Evolutionary conservation across 352 stramenopile species (phyloP).

Genomic region (Plasmopara viticola): DNA sequence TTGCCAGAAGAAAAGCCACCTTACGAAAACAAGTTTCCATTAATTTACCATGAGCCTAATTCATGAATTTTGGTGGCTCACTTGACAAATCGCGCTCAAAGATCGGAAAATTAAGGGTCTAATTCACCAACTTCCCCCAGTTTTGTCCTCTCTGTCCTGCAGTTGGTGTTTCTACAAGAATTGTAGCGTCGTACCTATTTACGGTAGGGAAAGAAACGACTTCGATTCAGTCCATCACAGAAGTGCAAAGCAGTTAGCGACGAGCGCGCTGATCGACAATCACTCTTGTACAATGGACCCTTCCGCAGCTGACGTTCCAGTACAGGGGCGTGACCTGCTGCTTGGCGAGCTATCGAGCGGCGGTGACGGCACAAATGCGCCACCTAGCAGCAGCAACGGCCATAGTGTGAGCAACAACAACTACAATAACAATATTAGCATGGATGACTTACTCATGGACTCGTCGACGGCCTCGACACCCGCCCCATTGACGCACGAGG

Average conservation of each 20-base stretch:
- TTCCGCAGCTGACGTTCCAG: conserved; percentile 13
- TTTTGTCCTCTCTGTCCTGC: neutral
- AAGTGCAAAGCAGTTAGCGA: conserved; percentile 6
- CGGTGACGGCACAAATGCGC: neutral
- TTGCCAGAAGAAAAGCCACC: no score
- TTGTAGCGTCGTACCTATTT: conserved; percentile 30
- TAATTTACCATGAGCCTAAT: no score
- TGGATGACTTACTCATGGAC: conserved; percentile 38
- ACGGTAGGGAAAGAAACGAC: conserved; percentile 16
- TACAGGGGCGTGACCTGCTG: conserved; percentile 39
- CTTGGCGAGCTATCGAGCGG: conserved; percentile 28
- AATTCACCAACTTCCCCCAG: neutral
- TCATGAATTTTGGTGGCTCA: no score
- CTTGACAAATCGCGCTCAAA: no score
- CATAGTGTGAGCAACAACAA: conserved; percentile 3
- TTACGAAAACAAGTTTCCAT: no score
- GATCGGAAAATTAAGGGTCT: no score
- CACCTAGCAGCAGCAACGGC: conserved; percentile 5
- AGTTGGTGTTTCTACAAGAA: neutral
- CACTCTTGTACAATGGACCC: conserved; percentile 18
- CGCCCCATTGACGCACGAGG: conserved; percentile 50
- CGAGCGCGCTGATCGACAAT: conserved; percentile 11
- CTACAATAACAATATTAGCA: conserved; percentile 1
- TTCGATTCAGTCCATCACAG: conserved; percentile 29
- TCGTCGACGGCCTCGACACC: conserved; percentile 30